These are phyloP conservation scores for Aphanomyces euteiches DNA, from an alignment of 352 stramenopile genomes.

Conservation along the genomic window DNA sequence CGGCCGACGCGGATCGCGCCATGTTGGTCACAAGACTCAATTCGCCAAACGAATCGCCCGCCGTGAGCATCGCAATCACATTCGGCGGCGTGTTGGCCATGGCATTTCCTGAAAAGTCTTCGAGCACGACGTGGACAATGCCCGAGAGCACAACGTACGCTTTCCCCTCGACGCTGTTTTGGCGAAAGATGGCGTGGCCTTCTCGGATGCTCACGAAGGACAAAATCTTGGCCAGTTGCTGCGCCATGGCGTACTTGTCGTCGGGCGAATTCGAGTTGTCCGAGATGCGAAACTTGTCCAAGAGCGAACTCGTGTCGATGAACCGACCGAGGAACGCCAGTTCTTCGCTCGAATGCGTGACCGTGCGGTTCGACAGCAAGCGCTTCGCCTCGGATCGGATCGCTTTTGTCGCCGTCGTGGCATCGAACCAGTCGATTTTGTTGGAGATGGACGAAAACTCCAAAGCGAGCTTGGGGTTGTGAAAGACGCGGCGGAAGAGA, in stretches of 20 bases:
- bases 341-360: constrained; percentile 33
- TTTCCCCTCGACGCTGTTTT: constrained; percentile 69
- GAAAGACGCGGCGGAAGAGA: constrained; percentile 56
- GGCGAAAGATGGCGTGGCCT: constrained; percentile 56
- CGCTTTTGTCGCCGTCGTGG: constrained; percentile 58
- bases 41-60: constrained; percentile 69
- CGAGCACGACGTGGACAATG: constrained; percentile 75
- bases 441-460: constrained; percentile 57
- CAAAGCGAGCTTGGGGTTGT: constrained; percentile 47
- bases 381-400: constrained; percentile 63
- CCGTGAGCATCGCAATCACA: constrained; percentile 59
- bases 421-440: constrained; percentile 53
- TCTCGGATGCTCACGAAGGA: constrained; percentile 53
- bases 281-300: constrained; percentile 61
- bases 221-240: constrained; percentile 46
- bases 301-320: constrained; percentile 52
- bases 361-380: constrained; percentile 44
- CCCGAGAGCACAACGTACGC: constrained; percentile 73
- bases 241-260: constrained; percentile 50
- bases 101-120: constrained; percentile 46
- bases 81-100: constrained; percentile 7
- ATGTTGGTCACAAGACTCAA: constrained; percentile 64
- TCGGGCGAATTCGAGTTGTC: constrained; percentile 31
- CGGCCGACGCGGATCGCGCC: constrained; percentile 60
- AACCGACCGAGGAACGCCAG: constrained; percentile 55